A percentile compares a stretch with the other conserved stretches of the same genome.
These are phyloP conservation scores for Penicillium nucicola DNA, from an alignment of 495 filamentous ascomycete species.

Conservation along the genomic window DNA sequence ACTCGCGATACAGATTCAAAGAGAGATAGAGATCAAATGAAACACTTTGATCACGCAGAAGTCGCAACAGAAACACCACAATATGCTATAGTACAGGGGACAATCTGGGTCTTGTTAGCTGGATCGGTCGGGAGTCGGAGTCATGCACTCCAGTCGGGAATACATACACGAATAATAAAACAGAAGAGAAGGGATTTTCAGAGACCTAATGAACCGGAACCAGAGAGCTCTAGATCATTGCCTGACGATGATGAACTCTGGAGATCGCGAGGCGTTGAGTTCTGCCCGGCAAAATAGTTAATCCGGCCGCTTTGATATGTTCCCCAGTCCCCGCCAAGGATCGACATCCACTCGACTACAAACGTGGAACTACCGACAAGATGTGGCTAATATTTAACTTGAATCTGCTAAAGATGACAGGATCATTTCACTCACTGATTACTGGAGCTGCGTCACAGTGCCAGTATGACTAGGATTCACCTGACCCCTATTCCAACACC, in stretches of 20 bases:
- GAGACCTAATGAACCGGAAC: not conserved
- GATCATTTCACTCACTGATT: not conserved
- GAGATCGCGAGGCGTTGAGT: slow-evolving; percentile 3
- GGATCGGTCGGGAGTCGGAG: not conserved
- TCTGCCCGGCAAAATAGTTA: slow-evolving; percentile 2
- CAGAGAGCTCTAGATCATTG: not conserved
- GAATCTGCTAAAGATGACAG: not conserved
- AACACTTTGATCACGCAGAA: not conserved
- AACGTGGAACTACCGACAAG: too few species aligned
- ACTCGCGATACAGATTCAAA: not conserved
- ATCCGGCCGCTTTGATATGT: not conserved
- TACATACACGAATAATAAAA: not conserved
- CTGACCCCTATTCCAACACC: slow-evolving; percentile 17
- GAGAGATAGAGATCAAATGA: not conserved
- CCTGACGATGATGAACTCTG: not conserved
- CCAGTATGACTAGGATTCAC: slow-evolving; percentile 6
- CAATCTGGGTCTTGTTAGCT: slow-evolving; percentile 5
- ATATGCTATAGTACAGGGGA: slow-evolving; percentile 5
- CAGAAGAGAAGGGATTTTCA: not conserved
- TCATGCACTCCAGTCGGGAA: not conserved
- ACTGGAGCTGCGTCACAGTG: not conserved
- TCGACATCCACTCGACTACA: too few species aligned
- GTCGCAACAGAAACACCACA: not conserved
- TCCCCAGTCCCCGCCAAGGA: not conserved
- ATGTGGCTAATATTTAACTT: not conserved